Conservation (phyloP, 352 stramenopile genomes). For the Globisporangium sylvaticum region DNA sequence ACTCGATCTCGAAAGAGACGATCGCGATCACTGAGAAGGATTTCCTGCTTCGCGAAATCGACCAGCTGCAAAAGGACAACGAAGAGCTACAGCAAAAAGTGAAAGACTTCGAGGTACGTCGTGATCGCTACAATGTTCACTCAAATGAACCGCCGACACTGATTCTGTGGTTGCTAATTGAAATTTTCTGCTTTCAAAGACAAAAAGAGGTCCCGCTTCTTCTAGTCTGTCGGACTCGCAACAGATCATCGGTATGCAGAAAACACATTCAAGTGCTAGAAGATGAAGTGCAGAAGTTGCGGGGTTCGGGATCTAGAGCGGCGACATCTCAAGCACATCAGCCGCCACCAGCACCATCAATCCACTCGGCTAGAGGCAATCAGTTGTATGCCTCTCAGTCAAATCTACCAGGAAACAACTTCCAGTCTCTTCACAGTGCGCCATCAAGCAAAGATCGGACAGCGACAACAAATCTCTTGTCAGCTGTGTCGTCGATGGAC, state of each 20-base stretch:
- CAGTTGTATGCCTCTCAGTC: neutral
- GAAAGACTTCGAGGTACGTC: slow-evolving; percentile 24
- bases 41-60: slow-evolving; percentile 31
- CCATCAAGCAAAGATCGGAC: neutral
- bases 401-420: neutral
- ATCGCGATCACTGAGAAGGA: slow-evolving; percentile 26
- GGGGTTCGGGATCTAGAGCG: neutral
- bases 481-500: slow-evolving; percentile 2
- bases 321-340: neutral
- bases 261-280: slow-evolving; percentile 27
- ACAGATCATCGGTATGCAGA: slow-evolving; percentile 19
- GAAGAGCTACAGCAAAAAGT: slow-evolving; percentile 25
- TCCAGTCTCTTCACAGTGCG: neutral
- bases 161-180: neutral
- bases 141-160: neutral
- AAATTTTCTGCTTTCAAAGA: neutral
- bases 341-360: slow-evolving; percentile 11
- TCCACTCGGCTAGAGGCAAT: neutral
- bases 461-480: slow-evolving; percentile 7
- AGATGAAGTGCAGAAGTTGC: slow-evolving; percentile 16
- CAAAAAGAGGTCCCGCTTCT: neutral
- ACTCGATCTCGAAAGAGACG: slow-evolving; percentile 30
- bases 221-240: neutral
- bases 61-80: slow-evolving; percentile 29
- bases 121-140: neutral